phyloP scores from a whole-genome alignment of 2,329 filamentous ascomycete genomes.

The Pseudophaeomoniella oleicola region DNA sequence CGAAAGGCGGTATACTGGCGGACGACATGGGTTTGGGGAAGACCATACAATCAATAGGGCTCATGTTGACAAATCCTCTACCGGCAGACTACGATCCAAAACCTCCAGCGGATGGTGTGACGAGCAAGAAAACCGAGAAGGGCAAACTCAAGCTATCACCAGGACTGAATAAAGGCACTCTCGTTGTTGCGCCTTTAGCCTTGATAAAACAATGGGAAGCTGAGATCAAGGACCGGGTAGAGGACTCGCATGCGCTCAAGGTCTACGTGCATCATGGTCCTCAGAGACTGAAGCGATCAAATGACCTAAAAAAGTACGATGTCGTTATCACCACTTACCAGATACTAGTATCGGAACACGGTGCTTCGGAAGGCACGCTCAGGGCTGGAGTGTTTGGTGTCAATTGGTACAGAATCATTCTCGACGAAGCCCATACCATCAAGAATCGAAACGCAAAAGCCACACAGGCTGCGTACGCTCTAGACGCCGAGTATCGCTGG shows the following conservation, averaged over 20 bases:
- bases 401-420: slow-evolving; percentile 87
- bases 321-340: slow-evolving; percentile 97
- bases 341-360: slow-evolving; percentile 82
- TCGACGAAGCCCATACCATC: slow-evolving; percentile 96
- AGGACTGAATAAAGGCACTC: slow-evolving; percentile 59
- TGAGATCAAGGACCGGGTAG: slow-evolving; percentile 75
- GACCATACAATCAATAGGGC: slow-evolving; percentile 81
- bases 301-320: slow-evolving; percentile 71
- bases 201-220: slow-evolving; percentile 95
- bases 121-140: slow-evolving; percentile 19
- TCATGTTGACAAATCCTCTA: slow-evolving; percentile 66
- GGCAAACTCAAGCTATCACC: slow-evolving; percentile 52
- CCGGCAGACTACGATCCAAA: slow-evolving; percentile 25
- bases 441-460: slow-evolving; percentile 96
- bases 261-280: slow-evolving; percentile 88
- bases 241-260: slow-evolving; percentile 52
- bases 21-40: slow-evolving; percentile 96
- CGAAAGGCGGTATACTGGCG: slow-evolving; percentile 86
- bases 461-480: slow-evolving; percentile 77
- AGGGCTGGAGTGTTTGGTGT: slow-evolving; percentile 79
- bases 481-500: slow-evolving; percentile 83
- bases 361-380: slow-evolving; percentile 43
- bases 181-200: slow-evolving; percentile 85
- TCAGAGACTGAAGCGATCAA: slow-evolving; percentile 62
- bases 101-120: slow-evolving; percentile 35